Evolutionary conservation across 495 filamentous ascomycete species (phyloP), one percentile per base, ranked within the genome.

Genomic region (Recurvomyces mirabilis): DNA sequence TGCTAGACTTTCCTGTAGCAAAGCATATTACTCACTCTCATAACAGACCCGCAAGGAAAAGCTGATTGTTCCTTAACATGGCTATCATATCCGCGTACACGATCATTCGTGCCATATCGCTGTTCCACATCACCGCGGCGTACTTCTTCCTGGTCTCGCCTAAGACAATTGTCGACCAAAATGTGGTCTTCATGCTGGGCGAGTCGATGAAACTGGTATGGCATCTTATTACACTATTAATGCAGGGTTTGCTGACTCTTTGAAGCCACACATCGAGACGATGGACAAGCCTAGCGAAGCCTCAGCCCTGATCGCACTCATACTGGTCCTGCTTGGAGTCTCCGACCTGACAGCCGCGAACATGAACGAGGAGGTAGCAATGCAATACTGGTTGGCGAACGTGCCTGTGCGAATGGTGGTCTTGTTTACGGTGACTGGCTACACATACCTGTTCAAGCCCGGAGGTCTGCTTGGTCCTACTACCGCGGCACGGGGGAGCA

Each of bases 61-160:
- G n/a, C n/a, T n/a, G n/a, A n/a, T n/a, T n/a, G n/a, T n/a, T n/a
- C n/a, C 18, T 4, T 36, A 25, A 23, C 53, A 94, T 94, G 87
- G 81, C 76, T 31, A 66, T 91, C 49, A 66, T 94, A 52, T 85
- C 83, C 6, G 75, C 76, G 45, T 78, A 74, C 58, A 78, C 79
- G 2, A 77, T 93, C 53, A 73, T 94, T 48, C 80, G 83, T 52
- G 77, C 74, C 26, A 67, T 93, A 47, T 81, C 78, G 52, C 71
- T 93, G 60, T 82, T 89, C 68, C 80, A 89, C 62, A 63, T 91
- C 47, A 81, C 82, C 15, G 71, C 89, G 20, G 81, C 75, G 56
- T 87, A 79, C 63, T 85, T 87, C 71, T 80, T 93, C 66, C 71
- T 87, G 57, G 79, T 73, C 39, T 74, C 70, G 20, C 87, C 87